Percentiles rank a stretch among this genome's conserved stretches.
These are phyloP conservation scores for Sphagnum magellanicum DNA, from an alignment of 228 moss, liverwort and hornwort genomes.

Conservation along the genomic window DNA sequence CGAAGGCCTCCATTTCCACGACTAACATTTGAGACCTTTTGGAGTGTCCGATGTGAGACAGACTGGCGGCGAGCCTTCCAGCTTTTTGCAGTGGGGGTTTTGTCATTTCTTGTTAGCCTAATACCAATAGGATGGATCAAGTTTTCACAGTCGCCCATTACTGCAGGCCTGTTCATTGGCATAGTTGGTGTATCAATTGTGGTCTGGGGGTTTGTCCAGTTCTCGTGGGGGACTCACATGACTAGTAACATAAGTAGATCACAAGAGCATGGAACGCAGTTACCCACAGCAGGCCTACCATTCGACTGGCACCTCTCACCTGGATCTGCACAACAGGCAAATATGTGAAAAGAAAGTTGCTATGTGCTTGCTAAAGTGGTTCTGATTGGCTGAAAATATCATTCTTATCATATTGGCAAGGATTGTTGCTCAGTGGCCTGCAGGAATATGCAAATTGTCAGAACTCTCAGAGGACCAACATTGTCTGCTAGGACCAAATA, in stretches of 20 bases:
- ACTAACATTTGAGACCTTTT: slow-evolving; percentile 45
- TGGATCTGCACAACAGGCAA: slow-evolving; percentile 6
- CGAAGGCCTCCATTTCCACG: slow-evolving; percentile 35
- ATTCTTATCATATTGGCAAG: too few species aligned
- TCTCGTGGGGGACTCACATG: slow-evolving; percentile 49
- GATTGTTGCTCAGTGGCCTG: too few species aligned
- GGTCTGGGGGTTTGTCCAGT: slow-evolving; percentile 45
- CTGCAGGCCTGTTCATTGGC: slow-evolving; percentile 33
- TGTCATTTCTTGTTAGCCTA: slow-evolving; percentile 40
- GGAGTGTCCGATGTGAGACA: slow-evolving; percentile 44
- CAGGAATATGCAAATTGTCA: too few species aligned
- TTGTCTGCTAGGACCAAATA: too few species aligned
- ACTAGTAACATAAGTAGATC: slow-evolving; percentile 33
- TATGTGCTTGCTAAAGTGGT: too few species aligned
- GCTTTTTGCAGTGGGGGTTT: slow-evolving; percentile 34
- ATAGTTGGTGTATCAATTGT: slow-evolving; percentile 33
- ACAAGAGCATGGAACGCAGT: slow-evolving; percentile 36
- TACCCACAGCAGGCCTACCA: slow-evolving; percentile 29
- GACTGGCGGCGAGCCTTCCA: slow-evolving; percentile 51
- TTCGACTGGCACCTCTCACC: slow-evolving; percentile 56
- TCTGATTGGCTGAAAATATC: too few species aligned
- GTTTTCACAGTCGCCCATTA: slow-evolving; percentile 36
- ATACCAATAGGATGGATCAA: slow-evolving; percentile 59
- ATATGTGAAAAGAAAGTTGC: too few species aligned
- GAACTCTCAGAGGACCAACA: too few species aligned